Conservation (phyloP, 2,329 filamentous ascomycete species). For the Microcyclospora tardicrescens region DNA sequence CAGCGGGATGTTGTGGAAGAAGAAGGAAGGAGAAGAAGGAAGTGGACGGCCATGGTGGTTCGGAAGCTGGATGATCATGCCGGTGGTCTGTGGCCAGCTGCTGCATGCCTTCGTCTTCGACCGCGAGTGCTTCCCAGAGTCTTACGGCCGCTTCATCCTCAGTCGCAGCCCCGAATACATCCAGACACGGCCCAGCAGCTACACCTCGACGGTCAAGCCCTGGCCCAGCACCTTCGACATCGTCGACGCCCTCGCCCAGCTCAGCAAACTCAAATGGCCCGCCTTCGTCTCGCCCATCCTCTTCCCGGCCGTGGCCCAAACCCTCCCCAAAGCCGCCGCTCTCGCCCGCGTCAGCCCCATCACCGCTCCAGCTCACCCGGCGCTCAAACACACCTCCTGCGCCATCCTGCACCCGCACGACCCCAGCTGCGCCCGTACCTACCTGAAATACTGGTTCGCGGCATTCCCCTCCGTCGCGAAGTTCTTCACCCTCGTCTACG, state of each 20-base stretch:
- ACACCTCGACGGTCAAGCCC: conserved; percentile 50
- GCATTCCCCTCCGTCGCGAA: conserved; percentile 69
- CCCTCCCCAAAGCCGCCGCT: conserved; percentile 42
- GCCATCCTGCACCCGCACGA: conserved; percentile 78
- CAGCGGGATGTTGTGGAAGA: conserved; percentile 41
- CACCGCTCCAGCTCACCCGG: conserved; percentile 72
- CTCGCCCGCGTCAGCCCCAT: conserved; percentile 62
- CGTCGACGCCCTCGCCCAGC: conserved; percentile 66
- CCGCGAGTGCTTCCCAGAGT: conserved; percentile 39
- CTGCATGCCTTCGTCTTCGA: conserved; percentile 40
- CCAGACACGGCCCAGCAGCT: conserved; percentile 54
- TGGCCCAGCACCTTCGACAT: conserved; percentile 71
- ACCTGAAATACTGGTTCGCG: conserved; percentile 73
- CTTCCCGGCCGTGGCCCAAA: conserved; percentile 51
- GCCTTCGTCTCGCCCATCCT: conserved; percentile 77
- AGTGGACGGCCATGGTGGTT: conserved; percentile 53
- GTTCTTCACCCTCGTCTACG: conserved; percentile 64
- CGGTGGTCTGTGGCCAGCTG: conserved; percentile 35
- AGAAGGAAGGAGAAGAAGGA: conserved; percentile 20
- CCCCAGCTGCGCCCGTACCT: conserved; percentile 77
- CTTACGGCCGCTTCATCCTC: conserved; percentile 53
- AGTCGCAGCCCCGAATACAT: conserved; percentile 67
- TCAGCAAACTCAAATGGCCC: conserved; percentile 76
- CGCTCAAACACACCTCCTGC: conserved; percentile 75
- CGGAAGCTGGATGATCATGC: conserved; percentile 40